Evolutionary conservation across 352 stramenopile genomes (phyloP), one percentile per base, ranked within the genome.

Genomic region (Phytophthora palmivora): DNA sequence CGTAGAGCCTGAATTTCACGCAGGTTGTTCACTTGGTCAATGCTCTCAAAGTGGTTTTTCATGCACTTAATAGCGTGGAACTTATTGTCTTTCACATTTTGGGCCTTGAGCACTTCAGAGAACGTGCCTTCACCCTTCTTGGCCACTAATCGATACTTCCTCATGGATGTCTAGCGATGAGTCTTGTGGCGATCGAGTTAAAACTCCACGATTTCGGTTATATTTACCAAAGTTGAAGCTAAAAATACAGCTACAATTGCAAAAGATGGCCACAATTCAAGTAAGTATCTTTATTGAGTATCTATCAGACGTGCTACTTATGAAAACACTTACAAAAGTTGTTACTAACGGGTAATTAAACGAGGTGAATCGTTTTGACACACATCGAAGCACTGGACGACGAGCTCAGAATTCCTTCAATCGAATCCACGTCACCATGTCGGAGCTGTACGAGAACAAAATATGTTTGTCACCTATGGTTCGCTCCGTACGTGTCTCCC

Each of bases 41-140:
- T 97, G 67, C 74, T 97, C 60, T 98, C 92, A 45, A 98, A 99
- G 46, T 94, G 82, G 68, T 97, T 98, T 69, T 98, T 98, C 96
- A 99, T 99, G 73, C 96, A 98, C 64, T 99, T 99, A 70, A 99
- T 98, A n/a, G 95, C 96, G 57, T 98, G 87, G 65, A 97, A 97
- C 72, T 96, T 96, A 55, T 83, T 94, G 62, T 97, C 91, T 55
- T 98, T 97, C 24, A 98, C 87, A 42, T 98, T 97, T 47, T 97
- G 87, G 16, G 89, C 89, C 71, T 96, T 97, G 46, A 95, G 75
- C 52, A 98, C 95, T 51, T 98, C 94, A 39, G 91, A 97, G 77
- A 99, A 99, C 8, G 95, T 98, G 39, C 96, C 96, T 73, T 98
- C 94, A 18, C 96, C 96, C 57, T 98, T 98, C 63, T 98, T 98